Conservation (phyloP, 352 stramenopile species). For the Phytophthora boehmeriae region DNA sequence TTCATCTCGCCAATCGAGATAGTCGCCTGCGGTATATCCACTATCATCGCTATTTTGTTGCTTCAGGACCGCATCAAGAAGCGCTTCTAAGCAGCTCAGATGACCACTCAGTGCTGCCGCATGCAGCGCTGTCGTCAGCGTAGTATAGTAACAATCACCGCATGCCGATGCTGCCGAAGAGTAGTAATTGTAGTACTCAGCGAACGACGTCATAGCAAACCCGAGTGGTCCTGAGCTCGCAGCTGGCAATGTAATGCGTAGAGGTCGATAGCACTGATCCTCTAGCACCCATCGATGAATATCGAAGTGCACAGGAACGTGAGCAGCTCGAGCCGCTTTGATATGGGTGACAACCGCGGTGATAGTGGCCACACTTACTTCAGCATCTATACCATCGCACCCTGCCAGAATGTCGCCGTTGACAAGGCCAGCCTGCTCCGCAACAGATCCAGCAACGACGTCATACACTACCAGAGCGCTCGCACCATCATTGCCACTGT, state of each 20-base stretch:
- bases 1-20: slow-evolving; percentile 63
- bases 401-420: slow-evolving; percentile 57
- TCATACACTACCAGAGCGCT: slow-evolving; percentile 49
- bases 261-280: slow-evolving; percentile 48
- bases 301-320: slow-evolving; percentile 28
- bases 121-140: slow-evolving; percentile 57
- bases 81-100: slow-evolving; percentile 50
- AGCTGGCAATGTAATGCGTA: slow-evolving; percentile 28
- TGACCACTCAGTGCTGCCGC: slow-evolving; percentile 63
- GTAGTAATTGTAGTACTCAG: slow-evolving; percentile 53
- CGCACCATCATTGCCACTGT: slow-evolving; percentile 9
- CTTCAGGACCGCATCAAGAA: slow-evolving; percentile 22
- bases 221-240: slow-evolving; percentile 30
- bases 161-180: slow-evolving; percentile 33
- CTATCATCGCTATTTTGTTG: slow-evolving; percentile 18
- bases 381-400: slow-evolving; percentile 36
- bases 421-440: slow-evolving; percentile 35
- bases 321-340: not conserved
- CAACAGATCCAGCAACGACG: slow-evolving; percentile 35
- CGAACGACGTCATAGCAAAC: slow-evolving; percentile 58
- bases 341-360: slow-evolving; percentile 26
- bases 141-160: slow-evolving; percentile 64
- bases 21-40: slow-evolving; percentile 27
- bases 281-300: slow-evolving; percentile 55
- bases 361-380: slow-evolving; percentile 12